phyloP scores from a whole-genome alignment of 1,139 yeast genomes.

The Sugiyamaella japonica region DNA sequence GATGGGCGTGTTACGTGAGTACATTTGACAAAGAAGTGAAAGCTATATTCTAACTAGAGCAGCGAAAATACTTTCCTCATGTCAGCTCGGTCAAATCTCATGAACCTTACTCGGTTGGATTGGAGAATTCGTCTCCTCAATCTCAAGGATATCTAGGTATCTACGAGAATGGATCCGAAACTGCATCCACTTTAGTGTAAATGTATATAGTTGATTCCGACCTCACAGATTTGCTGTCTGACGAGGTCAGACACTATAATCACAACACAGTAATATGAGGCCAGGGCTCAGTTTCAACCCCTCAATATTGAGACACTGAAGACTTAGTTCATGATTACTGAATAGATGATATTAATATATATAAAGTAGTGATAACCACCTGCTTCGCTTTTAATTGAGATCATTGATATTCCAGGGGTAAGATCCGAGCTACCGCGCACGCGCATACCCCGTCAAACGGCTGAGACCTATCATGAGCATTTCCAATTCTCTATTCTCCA shows the following conservation, averaged over 20 bases:
- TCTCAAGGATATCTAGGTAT: slow-evolving; percentile 10
- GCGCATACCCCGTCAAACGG: slow-evolving; percentile 4
- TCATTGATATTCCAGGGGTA: no score
- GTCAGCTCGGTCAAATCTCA: slow-evolving; percentile 25
- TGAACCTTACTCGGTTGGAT: slow-evolving; percentile 26
- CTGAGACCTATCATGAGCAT: slow-evolving; percentile 1
- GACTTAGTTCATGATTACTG: no score
- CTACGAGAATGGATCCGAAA: slow-evolving; percentile 12
- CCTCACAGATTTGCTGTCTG: no score
- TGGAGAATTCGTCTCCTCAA: slow-evolving; percentile 2
- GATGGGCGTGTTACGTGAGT: slow-evolving; percentile 48
- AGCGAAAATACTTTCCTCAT: slow-evolving; percentile 30
- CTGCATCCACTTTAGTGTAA: slow-evolving; percentile 14
- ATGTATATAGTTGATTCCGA: no score
- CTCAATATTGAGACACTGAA: no score
- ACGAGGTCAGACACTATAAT: no score
- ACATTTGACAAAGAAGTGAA: neutral
- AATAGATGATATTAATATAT: no score
- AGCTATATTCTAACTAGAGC: slow-evolving; percentile 8
- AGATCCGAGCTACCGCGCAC: no score
- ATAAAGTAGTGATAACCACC: no score
- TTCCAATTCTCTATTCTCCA: neutral
- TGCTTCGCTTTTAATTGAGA: no score
- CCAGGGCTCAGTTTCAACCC: no score
- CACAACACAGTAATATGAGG: no score